These are phyloP conservation scores for Casuarina equisetifolia DNA, from an alignment of 306 rosid species.

Conservation along the genomic window DNA sequence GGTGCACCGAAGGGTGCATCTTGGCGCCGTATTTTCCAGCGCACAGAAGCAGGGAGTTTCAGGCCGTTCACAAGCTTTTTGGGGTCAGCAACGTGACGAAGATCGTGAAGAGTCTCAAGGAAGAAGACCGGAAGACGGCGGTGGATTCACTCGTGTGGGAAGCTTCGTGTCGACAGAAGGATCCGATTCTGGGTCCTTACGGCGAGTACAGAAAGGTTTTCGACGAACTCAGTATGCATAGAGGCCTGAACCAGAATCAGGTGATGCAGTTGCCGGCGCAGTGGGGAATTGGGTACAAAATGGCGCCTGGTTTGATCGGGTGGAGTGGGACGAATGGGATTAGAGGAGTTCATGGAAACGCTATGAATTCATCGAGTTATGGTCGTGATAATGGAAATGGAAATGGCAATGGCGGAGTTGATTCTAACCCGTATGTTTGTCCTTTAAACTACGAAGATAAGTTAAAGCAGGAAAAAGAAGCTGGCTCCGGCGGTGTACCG, in stretches of 20 bases:
- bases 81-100: slow-evolving; percentile 84
- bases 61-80: slow-evolving; percentile 67
- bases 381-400: slow-evolving; percentile 24
- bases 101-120: slow-evolving; percentile 45
- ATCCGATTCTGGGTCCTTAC: slow-evolving; percentile 70
- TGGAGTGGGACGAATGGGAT: slow-evolving; percentile 36
- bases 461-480: slow-evolving; percentile 36
- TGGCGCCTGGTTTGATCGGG: slow-evolving; percentile 39
- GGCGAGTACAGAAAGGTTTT: slow-evolving; percentile 52
- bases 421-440: slow-evolving; percentile 44
- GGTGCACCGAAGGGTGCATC: slow-evolving; percentile 52
- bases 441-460: slow-evolving; percentile 35
- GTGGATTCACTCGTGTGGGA: slow-evolving; percentile 85
- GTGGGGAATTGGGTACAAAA: slow-evolving; percentile 20
- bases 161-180: slow-evolving; percentile 72
- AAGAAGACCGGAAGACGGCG: slow-evolving; percentile 42
- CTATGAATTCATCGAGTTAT: slow-evolving; percentile 28
- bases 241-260: slow-evolving; percentile 30
- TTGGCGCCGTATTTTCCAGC: slow-evolving; percentile 79
- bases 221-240: slow-evolving; percentile 46
- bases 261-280: slow-evolving; percentile 38
- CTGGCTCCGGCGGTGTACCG: slow-evolving; percentile 32
- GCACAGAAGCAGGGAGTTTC: slow-evolving; percentile 48
- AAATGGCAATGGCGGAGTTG: slow-evolving; percentile 23
- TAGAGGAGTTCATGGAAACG: slow-evolving; percentile 24